Evolutionary conservation across 768 basidiomycete genomes (phyloP), one percentile per base, ranked within the genome.

Genomic region (Rhodosporidiobolus odoratus): DNA sequence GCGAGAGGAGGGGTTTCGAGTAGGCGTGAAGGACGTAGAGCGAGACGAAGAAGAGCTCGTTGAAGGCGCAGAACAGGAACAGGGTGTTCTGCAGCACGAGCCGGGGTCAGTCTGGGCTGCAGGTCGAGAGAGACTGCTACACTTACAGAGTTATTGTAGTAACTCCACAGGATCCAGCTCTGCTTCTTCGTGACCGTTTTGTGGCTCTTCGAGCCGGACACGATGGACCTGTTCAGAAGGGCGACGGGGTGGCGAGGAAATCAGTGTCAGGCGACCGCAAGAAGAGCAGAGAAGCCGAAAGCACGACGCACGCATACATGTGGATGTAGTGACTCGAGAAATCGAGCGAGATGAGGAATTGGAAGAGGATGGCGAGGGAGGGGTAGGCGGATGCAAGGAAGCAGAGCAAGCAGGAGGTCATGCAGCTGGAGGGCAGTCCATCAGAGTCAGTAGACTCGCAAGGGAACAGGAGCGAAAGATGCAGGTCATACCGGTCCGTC

Each of bases 321-420:
- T 98, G 96, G 87, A 98, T 97, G 81, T 98, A 98, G 81, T 98
- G 96, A 75, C 92, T 95, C 76, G 90, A 89, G 79, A 99, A 99
- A 80, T 99, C 96, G 66, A 99, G 86, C 1, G 94, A 87, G 80
- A 99, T 99, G 71, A 99, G 86, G 82, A 91, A 89, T 80, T 96
- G 92, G 83, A 99, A 97, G 59, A 87, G 76, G 41, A 95, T 82
- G 5, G 94, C 90, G 72, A 83, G 91, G n/a, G 81, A 76, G 7
- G 93, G 92, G 81, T 97, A 98, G 61, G 86, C 91, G 16, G 89
- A 89, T 25, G 93, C 87, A 41, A 99, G 86, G 82, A 93, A 97
- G 80, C 92, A 95, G 35, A 99, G 83, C 62, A 99, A 83, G 79
- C 94, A 92, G 4, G 93, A 89, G 2, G 96, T 98, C 41, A 96